Evolutionary conservation across 2,329 filamentous ascomycete genomes (phyloP).

Genomic region (Alternaria sp.): DNA sequence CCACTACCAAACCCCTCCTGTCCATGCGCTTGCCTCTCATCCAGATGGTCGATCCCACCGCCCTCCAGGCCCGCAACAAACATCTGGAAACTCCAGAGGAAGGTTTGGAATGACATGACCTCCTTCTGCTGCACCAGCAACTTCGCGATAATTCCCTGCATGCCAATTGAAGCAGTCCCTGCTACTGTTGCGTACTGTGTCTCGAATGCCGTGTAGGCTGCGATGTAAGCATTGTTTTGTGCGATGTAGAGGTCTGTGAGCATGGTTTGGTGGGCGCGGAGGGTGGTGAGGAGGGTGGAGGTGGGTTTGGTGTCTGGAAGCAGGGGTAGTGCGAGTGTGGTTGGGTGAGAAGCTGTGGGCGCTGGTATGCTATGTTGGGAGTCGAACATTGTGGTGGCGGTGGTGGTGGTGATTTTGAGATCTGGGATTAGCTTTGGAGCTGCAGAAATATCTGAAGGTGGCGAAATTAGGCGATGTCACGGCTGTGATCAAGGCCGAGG

Average conservation of each 20-base stretch:
- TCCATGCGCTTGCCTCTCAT: neutral
- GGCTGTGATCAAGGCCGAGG: too few species aligned
- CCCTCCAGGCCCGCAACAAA: neutral
- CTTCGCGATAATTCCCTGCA: neutral
- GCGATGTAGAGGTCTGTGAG: neutral
- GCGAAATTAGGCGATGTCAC: too few species aligned
- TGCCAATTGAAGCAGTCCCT: neutral
- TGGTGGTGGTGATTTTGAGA: neutral
- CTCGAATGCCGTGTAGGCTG: neutral
- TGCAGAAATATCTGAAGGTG: too few species aligned
- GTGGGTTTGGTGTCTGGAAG: neutral
- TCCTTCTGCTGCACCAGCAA: neutral
- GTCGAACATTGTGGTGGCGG: neutral
- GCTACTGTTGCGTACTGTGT: neutral
- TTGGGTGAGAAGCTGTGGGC: too few species aligned
- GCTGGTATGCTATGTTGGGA: neutral
- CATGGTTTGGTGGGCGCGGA: neutral
- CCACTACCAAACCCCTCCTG: too few species aligned
- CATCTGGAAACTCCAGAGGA: neutral
- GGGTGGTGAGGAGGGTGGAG: neutral
- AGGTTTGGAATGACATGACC: neutral
- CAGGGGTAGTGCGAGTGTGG: neutral
- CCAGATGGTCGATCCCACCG: neutral
- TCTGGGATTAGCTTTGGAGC: neutral
- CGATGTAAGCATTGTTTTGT: neutral